phyloP scores from a whole-genome alignment of 2,329 filamentous ascomycete species.

The Endoconidiophora laricicola region DNA sequence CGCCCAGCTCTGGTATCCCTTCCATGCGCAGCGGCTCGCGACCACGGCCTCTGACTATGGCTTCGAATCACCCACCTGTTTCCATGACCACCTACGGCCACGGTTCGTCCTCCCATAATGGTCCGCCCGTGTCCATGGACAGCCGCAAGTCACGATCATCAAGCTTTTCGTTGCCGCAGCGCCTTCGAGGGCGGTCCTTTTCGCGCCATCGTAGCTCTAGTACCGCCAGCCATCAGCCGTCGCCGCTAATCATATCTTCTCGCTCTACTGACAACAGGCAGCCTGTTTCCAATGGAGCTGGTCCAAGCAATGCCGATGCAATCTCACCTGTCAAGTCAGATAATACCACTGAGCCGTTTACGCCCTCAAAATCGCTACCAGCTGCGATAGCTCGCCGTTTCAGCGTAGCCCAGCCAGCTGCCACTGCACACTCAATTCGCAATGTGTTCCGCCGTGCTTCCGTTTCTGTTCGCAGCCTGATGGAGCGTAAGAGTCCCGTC shows the following conservation, averaged over 20 bases:
- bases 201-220: constrained; percentile 20
- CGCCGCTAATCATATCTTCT: not conserved
- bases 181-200: constrained; percentile 28
- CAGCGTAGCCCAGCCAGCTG: constrained; percentile 17
- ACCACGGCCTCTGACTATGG: constrained; percentile 6
- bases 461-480: constrained; percentile 35
- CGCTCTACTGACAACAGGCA: constrained; percentile 17
- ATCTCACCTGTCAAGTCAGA: constrained; percentile 13
- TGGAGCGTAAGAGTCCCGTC: constrained; percentile 18
- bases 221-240: constrained; percentile 16
- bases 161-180: constrained; percentile 34
- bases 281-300: constrained; percentile 2
- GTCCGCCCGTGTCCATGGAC: constrained; percentile 6
- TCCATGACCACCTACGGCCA: not conserved
- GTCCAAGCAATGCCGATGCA: not conserved
- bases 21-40: constrained; percentile 3
- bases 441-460: constrained; percentile 39
- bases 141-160: constrained; percentile 23
- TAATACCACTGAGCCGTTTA: too few relatives aligned
- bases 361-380: constrained; percentile 17
- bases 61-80: not conserved
- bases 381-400: constrained; percentile 15
- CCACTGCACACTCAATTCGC: constrained; percentile 25
- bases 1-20: too few relatives aligned
- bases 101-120: too few relatives aligned